Evolutionary conservation across 2,329 filamentous ascomycete species (phyloP), one percentile per base, ranked within the genome.

Genomic region (Fusarium sp.): DNA sequence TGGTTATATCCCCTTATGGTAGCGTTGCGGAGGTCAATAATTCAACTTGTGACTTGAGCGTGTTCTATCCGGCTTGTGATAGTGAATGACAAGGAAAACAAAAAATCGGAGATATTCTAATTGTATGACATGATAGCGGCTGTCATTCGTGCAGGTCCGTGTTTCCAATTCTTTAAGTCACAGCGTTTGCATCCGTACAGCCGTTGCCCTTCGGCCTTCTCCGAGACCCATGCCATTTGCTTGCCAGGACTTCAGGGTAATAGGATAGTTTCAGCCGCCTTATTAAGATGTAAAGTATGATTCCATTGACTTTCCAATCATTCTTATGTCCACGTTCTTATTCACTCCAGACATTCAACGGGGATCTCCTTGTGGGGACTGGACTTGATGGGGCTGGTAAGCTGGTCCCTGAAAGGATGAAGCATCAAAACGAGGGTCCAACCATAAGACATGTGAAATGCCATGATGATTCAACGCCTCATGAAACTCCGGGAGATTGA

Each of bases 1-100:
- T 45, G 58, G 40, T 69, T 69, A 72, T 71, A 72, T 71, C 64
- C 68, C 53, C 59, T 53, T 22, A 54, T 57, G 47, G 54, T 65
- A 72, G 68, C 64, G 65, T 27, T 30, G 32, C 20, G 51, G 55
- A 65, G 54, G 51, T 42, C 49, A 71, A 62, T 71, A 72, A 71
- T 71, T 52, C 49, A 59, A 57, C 51, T 59, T 55, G 44, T 61
- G 58, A 43, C 50, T 56, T 59, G 34, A 57, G 34, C 24, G 27
- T 38, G 22, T 46, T 44, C 10, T 32, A 10, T 20, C 32, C n/a
- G 40, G 3, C 24, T 8, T n/a, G 22, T 24, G 5, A n/a, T 5
- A 22, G 16, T 53, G 32, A 54, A 43, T 18, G 11, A 43, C 10
- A 12, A 20, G 6, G 12, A n/a, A 50, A 27, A 20, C 14, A 6